These are phyloP conservation scores for Fusarium oligoseptatum DNA, from an alignment of 2,329 filamentous ascomycete species.

Conservation along the genomic window DNA sequence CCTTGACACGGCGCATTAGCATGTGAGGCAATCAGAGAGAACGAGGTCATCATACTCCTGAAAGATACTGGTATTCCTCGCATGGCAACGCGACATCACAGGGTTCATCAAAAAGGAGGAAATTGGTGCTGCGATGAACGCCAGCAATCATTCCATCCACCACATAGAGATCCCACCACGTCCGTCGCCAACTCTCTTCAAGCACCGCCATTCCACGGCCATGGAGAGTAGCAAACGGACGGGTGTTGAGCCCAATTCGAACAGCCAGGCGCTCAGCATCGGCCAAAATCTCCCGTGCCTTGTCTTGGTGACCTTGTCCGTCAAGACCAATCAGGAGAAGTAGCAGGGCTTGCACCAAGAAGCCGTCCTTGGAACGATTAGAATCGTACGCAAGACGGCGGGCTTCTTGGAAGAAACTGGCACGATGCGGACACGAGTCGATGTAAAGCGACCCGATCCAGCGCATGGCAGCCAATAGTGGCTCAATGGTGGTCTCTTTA, in stretches of 20 bases:
- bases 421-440: constrained; percentile 60
- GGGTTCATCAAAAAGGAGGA: constrained; percentile 75
- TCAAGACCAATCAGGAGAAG: constrained; percentile 84
- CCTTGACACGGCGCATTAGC: constrained; percentile 53
- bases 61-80: constrained; percentile 80
- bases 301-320: constrained; percentile 78
- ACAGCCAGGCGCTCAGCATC: constrained; percentile 79
- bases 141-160: constrained; percentile 88
- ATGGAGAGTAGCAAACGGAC: constrained; percentile 73
- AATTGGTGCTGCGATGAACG: constrained; percentile 79
- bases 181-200: constrained; percentile 87
- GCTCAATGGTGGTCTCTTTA: constrained; percentile 62
- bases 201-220: constrained; percentile 75
- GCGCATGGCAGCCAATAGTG: constrained; percentile 66
- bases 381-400: constrained; percentile 63
- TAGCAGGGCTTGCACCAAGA: constrained; percentile 81
- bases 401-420: constrained; percentile 70
- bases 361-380: constrained; percentile 66
- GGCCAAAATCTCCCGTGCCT: constrained; percentile 75
- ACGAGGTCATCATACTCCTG: constrained; percentile 61
- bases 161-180: constrained; percentile 90
- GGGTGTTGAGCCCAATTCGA: constrained; percentile 80
- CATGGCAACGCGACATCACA: constrained; percentile 82
- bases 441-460: constrained; percentile 70
- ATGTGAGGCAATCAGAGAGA: neutral